Percentiles rank a stretch among this genome's conserved stretches.
Conservation (phyloP, 2,329 filamentous ascomycete species). For the Lecanicillium sp. region DNA sequence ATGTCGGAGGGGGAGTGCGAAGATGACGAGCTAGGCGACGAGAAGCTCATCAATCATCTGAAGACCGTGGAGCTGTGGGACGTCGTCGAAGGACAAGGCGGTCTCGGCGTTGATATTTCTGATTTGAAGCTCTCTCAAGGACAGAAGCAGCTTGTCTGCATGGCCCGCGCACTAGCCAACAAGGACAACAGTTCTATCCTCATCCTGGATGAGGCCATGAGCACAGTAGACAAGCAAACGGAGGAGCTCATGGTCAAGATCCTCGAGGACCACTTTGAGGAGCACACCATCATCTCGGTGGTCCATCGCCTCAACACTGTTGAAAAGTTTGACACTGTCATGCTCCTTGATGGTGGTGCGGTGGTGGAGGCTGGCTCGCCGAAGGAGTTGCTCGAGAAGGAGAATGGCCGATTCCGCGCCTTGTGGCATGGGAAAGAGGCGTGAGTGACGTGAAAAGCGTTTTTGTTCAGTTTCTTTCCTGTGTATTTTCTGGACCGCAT, state of each 20-base stretch:
- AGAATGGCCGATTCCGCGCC: conserved; percentile 3
- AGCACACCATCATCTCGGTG: conserved; percentile 46
- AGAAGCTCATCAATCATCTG: conserved; percentile 37
- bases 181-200: conserved; percentile 27
- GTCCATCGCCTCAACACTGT: conserved; percentile 41
- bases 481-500: no score
- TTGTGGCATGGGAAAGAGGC: conserved; percentile 8
- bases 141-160: conserved; percentile 40
- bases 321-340: conserved; percentile 47
- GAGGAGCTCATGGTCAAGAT: conserved; percentile 29
- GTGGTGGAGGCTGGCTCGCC: conserved; percentile 11
- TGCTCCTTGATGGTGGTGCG: conserved; percentile 51
- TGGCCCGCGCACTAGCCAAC: conserved; percentile 30
- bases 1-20: conserved; percentile 29
- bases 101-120: conserved; percentile 29
- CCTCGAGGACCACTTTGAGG: conserved; percentile 25
- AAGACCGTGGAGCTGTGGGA: conserved; percentile 39
- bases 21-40: conserved; percentile 28
- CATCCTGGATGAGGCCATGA: conserved; percentile 35
- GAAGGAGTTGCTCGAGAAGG: background rate
- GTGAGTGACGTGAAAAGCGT: background rate
- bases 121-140: conserved; percentile 33
- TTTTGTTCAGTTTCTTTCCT: background rate
- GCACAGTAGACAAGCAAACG: conserved; percentile 29
- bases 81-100: conserved; percentile 32